Base-by-base conservation (phyloP, 2,329 filamentous ascomycete genomes). In the Talaromyces sp. region DNA sequence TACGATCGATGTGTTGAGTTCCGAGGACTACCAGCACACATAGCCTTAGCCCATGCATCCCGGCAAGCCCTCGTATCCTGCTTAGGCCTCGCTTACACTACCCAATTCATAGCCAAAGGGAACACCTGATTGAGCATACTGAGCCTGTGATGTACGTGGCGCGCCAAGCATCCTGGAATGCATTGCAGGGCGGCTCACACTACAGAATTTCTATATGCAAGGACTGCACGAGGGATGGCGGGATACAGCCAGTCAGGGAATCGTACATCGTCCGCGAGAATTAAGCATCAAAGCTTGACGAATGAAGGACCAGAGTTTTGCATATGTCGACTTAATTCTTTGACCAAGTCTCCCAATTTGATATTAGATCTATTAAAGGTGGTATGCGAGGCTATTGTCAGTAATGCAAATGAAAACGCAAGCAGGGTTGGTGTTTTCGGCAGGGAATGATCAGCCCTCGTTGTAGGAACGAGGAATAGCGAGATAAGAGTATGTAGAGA, bases 191-290 rank as follows among this genome's bases (percentile, higher is more conserved):
- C 46, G 23, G 28, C 42, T 62, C 40, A 25, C n/a, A 62, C 31
- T 60, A 50, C 18, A 59, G 63, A 35, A 31, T 57, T 28, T 21
- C n/a, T 40, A 31, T 60, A 61, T 65, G 63, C 61, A 65, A 65
- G 63, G 63, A 55, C 44, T 58, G 37, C 60, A 58, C 54, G 63
- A 60, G 60, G 60, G 59, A 46, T 57, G n/a, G 25, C 23, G 52
- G 23, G 14, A 28, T 18, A 18, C 58, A 23, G 9, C 25, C 37
- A 42, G 35, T 57, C 35, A 57, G 31, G 5, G 5, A 35, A 5
- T 7, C 18, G 28, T 37, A 35, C 31, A 14, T 21, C 11, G n/a
- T 54, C 48, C 16, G 48, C 48, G n/a, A 54, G 31, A 35, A 35
- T 35, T 23, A 54, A 54, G n/a, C n/a, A 54, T 37, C 35, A 1